These are phyloP conservation scores for Aeschynomene evenia DNA, from an alignment of 306 rosid species.

Conservation along the genomic window DNA sequence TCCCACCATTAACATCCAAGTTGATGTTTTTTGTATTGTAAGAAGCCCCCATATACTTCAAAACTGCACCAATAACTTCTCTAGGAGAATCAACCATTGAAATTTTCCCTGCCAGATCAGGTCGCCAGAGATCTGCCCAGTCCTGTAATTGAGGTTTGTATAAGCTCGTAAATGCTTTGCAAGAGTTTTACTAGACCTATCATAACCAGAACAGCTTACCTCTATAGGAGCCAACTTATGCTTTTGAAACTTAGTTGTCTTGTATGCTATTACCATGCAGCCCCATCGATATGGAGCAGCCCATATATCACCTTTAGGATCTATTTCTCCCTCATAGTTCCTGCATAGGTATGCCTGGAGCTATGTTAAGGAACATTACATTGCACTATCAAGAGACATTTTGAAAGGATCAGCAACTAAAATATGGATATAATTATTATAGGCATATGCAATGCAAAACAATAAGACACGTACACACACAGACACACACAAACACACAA, in stretches of 20 bases:
- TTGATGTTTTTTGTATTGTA: conserved; percentile 62
- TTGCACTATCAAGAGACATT: not conserved
- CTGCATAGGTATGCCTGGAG: conserved; percentile 81
- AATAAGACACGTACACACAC: too few species aligned
- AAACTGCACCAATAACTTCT: conserved; percentile 89
- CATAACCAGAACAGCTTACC: conserved; percentile 42
- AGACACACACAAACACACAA: not conserved
- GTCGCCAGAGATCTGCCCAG: conserved; percentile 96
- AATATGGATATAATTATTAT: conserved; percentile 3
- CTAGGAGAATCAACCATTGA: conserved; percentile 94
- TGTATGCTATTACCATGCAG: conserved; percentile 93
- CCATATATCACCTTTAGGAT: conserved; percentile 78
- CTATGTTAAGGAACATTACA: conserved; percentile 40
- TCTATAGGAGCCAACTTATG: conserved; percentile 74
- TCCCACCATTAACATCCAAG: conserved; percentile 67
- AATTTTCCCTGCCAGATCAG: conserved; percentile 82
- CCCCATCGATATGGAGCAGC: conserved; percentile 96
- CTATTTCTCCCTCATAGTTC: conserved; percentile 74
- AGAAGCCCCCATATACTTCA: conserved; percentile 93
- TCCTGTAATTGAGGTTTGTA: conserved; percentile 58
- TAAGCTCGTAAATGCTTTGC: conserved; percentile 19
- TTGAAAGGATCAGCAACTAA: not conserved
- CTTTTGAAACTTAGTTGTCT: conserved; percentile 66
- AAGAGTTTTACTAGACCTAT: not conserved
- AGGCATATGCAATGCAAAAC: conserved; percentile 13